Evolutionary conservation across 257 asterid genomes (phyloP).

Genomic region (Echium plantagineum): DNA sequence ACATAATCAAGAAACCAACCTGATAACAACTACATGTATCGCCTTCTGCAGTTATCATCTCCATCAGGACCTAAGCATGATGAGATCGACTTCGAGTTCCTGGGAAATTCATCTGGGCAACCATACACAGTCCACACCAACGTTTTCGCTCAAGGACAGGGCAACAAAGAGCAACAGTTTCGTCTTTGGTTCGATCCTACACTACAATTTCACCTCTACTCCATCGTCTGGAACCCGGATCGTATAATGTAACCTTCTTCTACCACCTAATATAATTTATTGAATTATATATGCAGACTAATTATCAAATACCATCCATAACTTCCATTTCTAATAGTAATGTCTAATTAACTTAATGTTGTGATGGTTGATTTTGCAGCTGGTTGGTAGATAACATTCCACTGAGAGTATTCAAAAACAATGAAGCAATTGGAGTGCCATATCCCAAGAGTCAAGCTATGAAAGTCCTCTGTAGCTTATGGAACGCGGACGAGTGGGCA

Average conservation of each 20-base stretch:
- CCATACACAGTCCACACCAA: constrained; percentile 37
- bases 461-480: constrained; percentile 39
- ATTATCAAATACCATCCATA: too few species aligned
- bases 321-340: too few species aligned
- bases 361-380: constrained; percentile 13
- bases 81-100: constrained; percentile 31
- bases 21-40: too few species aligned
- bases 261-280: not conserved
- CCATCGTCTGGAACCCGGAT: constrained; percentile 30
- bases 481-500: constrained; percentile 69
- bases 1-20: not conserved
- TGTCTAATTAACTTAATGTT: too few species aligned
- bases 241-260: constrained; percentile 20
- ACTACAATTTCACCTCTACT: constrained; percentile 23
- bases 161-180: constrained; percentile 26
- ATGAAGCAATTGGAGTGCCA: constrained; percentile 28
- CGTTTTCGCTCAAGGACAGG: constrained; percentile 28
- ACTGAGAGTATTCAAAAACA: constrained; percentile 47
- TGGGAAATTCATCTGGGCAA: constrained; percentile 25
- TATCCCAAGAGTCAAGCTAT: constrained; percentile 43
- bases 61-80: constrained; percentile 19
- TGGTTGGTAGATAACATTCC: constrained; percentile 49
- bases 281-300: not conserved
- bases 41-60: constrained; percentile 20
- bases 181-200: constrained; percentile 33